Evolutionary conservation across 805 yeast genomes (phyloP).

Genomic region (Ogataea pini): DNA sequence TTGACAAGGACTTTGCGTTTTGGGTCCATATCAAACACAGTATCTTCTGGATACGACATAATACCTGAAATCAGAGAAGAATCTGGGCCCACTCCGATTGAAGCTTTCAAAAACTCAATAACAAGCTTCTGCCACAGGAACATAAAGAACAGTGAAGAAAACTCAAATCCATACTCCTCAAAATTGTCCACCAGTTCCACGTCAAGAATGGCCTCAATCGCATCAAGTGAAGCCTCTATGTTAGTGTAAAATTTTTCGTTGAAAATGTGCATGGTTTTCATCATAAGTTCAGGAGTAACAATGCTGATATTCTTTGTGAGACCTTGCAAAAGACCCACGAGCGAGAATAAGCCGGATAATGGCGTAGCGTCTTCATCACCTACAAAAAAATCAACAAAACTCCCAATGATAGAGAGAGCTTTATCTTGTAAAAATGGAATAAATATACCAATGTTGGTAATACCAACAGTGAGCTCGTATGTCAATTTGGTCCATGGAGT

Average conservation of each 20-base stretch:
- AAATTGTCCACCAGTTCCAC: constrained; percentile 30
- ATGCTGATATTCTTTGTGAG: constrained; percentile 27
- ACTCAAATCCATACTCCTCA: constrained; percentile 35
- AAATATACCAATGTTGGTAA: constrained; percentile 30
- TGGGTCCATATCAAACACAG: constrained; percentile 8
- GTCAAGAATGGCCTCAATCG: constrained; percentile 21
- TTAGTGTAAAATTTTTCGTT: constrained; percentile 29
- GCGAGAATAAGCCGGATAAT: constrained; percentile 24
- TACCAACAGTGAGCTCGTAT: constrained; percentile 36
- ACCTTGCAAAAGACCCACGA: constrained; percentile 35
- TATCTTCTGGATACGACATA: constrained; percentile 13
- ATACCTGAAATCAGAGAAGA: constrained; percentile 19
- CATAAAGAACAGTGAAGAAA: constrained; percentile 33
- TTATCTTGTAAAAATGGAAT: constrained; percentile 19
- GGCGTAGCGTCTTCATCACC: not conserved
- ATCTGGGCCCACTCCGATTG: constrained; percentile 16
- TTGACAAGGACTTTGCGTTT: constrained; percentile 19
- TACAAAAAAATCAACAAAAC: constrained; percentile 12
- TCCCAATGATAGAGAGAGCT: constrained; percentile 11
- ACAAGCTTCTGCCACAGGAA: constrained; percentile 27
- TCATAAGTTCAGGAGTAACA: constrained; percentile 24
- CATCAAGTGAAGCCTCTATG: constrained; percentile 23
- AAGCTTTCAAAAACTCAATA: constrained; percentile 25
- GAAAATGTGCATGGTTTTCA: constrained; percentile 26
- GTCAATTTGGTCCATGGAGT: constrained; percentile 47